Evolutionary conservation across 306 rosid genomes (phyloP), one percentile per base, ranked within the genome.

Genomic region (Fragaria vesca): DNA sequence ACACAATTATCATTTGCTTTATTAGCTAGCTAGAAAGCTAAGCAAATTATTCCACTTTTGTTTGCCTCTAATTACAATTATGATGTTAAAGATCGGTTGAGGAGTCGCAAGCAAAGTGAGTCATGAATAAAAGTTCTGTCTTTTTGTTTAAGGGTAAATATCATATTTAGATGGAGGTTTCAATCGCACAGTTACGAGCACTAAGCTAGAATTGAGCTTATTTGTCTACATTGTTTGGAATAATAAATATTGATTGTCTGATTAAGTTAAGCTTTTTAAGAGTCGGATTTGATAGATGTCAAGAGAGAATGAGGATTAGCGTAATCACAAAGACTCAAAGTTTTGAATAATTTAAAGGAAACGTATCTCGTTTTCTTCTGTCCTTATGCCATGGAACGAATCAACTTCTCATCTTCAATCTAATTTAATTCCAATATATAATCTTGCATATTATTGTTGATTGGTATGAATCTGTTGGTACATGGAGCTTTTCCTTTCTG

Each of bases 1-100:
- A 79, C 75, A 82, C 81, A 78, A 21, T 65, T 67, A 70, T 78
- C 79, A 69, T 50, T 57, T 76, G 76, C 92, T 87, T 88, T 85
- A 80, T 80, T 78, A 75, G 71, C 48, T 69, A 66, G 89, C 88
- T 83, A 75, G 71, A 87, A 81, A 63, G 69, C 69, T 38, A 36
- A 38, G 71, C 47, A 36, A 7, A 66, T 66, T 34, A 85, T 83
- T 85, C 86, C 62, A 76, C 85, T 86, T 78, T 88, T 81, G 79
- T 85, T 77, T 80, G 82, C 8, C 43, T 63, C 11, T 63, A 63
- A 16, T 32, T 62, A 63, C 71, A 83, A 79, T 84, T 86, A 69
- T 65, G 82, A 76, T 80, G 78, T 76, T 74, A 72, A 78, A 76
- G 81, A 42, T 66, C 48, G 87, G 83, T 80, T 74, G 81, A 75